Conservation (phyloP, 2,329 filamentous ascomycete genomes). For the Aspergillus alliaceus region DNA sequence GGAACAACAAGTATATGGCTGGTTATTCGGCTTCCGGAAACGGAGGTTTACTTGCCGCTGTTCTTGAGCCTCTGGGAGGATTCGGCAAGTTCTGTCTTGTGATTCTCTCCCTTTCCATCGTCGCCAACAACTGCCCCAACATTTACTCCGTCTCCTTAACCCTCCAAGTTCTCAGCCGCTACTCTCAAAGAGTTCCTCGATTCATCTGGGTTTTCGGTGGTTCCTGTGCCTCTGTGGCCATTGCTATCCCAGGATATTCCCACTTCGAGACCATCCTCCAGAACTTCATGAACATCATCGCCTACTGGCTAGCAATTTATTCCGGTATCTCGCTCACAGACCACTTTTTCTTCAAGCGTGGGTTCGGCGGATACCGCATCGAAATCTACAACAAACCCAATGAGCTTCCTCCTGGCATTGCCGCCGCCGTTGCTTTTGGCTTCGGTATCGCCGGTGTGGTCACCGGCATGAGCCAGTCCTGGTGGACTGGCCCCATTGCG, state of each 20-base stretch:
- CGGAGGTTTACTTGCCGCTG: conserved; percentile 66
- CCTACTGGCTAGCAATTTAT: conserved; percentile 76
- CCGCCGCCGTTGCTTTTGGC: conserved; percentile 63
- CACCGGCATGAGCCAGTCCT: conserved; percentile 68
- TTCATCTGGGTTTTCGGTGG: conserved; percentile 66
- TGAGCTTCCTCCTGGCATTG: conserved; percentile 63
- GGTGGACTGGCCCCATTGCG: conserved; percentile 69
- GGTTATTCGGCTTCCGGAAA: conserved; percentile 60
- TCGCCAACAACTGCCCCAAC: conserved; percentile 71
- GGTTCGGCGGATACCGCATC: conserved; percentile 60
- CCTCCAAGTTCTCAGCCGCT: conserved; percentile 63
- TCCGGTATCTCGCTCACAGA: conserved; percentile 65
- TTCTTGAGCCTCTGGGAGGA: conserved; percentile 62
- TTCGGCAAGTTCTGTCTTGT: conserved; percentile 74
- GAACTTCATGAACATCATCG: conserved; percentile 68
- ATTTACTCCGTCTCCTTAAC: conserved; percentile 70
- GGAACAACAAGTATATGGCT: conserved; percentile 54
- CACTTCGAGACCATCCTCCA: conserved; percentile 65
- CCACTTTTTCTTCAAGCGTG: conserved; percentile 67
- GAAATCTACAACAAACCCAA: conserved; percentile 58
- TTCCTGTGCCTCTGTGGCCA: conserved; percentile 64
- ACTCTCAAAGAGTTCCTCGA: conserved; percentile 62
- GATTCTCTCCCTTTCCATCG: conserved; percentile 64
- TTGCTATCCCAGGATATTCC: conserved; percentile 68
- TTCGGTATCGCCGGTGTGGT: conserved; percentile 66